Base-by-base conservation (phyloP, 805 yeast genomes). In the Kazachstania psychrophila region DNA sequence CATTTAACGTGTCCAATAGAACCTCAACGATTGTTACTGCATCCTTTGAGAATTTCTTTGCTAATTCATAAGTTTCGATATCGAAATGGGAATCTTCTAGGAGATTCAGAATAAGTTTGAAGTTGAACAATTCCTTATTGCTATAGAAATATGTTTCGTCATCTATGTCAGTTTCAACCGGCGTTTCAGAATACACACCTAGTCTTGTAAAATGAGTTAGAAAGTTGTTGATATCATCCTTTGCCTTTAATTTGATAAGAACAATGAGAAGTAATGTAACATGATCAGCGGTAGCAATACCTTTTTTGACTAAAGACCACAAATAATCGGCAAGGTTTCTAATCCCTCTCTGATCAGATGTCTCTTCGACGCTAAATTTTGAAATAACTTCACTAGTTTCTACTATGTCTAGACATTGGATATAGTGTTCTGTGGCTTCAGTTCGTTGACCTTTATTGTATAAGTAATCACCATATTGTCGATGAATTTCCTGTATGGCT, bases 1-100 rank as follows among this genome's bases (percentile, higher is more conserved):
- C 78, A 8, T 74, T 54, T 40, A 86, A 60, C 42, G 82, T 88
- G 36, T 74, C 66, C 30, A 87, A 56, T 39, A 78, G 73, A 25
- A 89, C 81, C 29, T 77, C 86, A 11, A 86, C 94, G 20, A 84
- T 87, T 23, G 72, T 61, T 22, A 73, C 77, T 1, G 92, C 79
- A 43, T 82, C 84, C 28, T 81, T 79, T 41, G 82, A 41, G 43
- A 51, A 73, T 43, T 73, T 77, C 48, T 71, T 72, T 3, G 94
- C 82, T 19, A 88, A 61, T 33, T 66, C 62, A 1, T 84, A 77
- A 0, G 92, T 94, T 43, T 82, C 73, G 2, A 68, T 61, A 37
- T 63, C 69, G 46, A 77, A 80, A 2, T 77, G 78, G 31, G 85
- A 75, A 40, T 85, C 92, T 34, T 82, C 70, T 50, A 89, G 77